Conservation (phyloP, 2,329 filamentous ascomycete genomes). For the Gyromitra esculenta region DNA sequence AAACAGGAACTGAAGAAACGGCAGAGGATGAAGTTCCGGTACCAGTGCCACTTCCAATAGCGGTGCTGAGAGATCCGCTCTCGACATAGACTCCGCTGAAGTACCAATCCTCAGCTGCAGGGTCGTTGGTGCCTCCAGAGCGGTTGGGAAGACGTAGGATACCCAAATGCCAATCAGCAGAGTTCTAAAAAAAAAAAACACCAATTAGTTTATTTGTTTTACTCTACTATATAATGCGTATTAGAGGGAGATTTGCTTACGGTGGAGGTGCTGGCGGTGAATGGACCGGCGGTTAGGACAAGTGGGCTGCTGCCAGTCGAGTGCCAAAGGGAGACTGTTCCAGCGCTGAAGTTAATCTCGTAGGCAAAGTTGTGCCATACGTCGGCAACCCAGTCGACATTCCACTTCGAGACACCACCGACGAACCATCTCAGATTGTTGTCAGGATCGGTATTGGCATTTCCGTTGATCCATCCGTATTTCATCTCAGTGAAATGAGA, state of each 20-base stretch:
- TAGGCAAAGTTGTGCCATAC: conserved; percentile 79
- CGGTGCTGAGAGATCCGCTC: conserved; percentile 64
- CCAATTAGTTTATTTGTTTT: not conserved
- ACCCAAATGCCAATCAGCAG: conserved; percentile 77
- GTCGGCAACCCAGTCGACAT: conserved; percentile 68
- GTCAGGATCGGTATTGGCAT: conserved; percentile 64
- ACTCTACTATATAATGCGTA: not conserved
- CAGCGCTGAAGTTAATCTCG: conserved; percentile 67
- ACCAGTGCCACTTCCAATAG: conserved; percentile 57
- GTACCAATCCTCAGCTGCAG: conserved; percentile 70
- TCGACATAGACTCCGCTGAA: conserved; percentile 78
- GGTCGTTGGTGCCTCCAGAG: conserved; percentile 60
- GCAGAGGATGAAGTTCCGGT: conserved; percentile 21
- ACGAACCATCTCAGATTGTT: conserved; percentile 73
- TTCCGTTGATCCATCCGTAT: conserved; percentile 69
- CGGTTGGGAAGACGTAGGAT: conserved; percentile 70
- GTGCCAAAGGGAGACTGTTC: conserved; percentile 75
- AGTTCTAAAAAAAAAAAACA: conserved; percentile 63
- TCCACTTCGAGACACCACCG: conserved; percentile 71
- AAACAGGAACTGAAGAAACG: conserved; percentile 7
- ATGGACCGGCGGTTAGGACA: conserved; percentile 68
- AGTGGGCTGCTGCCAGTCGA: conserved; percentile 71
- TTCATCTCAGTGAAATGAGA: conserved; percentile 80
- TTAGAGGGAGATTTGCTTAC: conserved; percentile 2
- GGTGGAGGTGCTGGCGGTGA: conserved; percentile 70